Base-by-base conservation (phyloP, 305 asterid genomes). In the Fraxinus xanthoxyloides region DNA sequence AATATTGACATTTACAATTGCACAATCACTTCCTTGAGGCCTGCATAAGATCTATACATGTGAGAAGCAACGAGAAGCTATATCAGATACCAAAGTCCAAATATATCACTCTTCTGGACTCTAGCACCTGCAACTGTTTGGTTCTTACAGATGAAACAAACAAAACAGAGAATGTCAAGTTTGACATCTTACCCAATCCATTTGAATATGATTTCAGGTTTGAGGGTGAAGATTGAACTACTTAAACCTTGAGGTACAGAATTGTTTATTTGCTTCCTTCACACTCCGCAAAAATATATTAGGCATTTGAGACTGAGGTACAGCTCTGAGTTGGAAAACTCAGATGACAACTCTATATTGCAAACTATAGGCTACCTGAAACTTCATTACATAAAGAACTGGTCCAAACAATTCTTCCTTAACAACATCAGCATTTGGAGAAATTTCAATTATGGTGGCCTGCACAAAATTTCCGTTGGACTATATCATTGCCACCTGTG, bases 241-340 rank as follows among this genome's bases (percentile, higher is more conserved):
- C 98, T 94, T n/a, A 96, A 91, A 79, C 99, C 99, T 89, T 96
- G 99, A 85, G 99, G 99, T 38, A 96, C 99, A 7, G 98, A 96
- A 87, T 96, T 96, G 91, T 96, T 91, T 59, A 93, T 94, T 81
- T 90, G 98, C 99, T 85, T 96, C 99, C 84, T 94, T 88, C 63
- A 94, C 84, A 30, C 92, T 93, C 99, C 94, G 96, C 86, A 89
- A 79, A 80, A 70, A 76, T n/a, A 79, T 65, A 19, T 56, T 72
- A 63, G 78, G 81, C 30, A 43, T n/a, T 38, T 34, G 59, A 24
- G 78, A 63, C 8, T 77, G 79, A 77, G 65, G 61, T 10, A 63
- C 40, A 34, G 72, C 31, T 24, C 67, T 72, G 36, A 80, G 80
- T 24, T 79, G 19, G 77, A 13, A 13, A 69, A 36, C 24, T 86